These are phyloP conservation scores for Rhynchosporium agropyri DNA, from an alignment of 2,329 filamentous ascomycete genomes.

Conservation along the genomic window DNA sequence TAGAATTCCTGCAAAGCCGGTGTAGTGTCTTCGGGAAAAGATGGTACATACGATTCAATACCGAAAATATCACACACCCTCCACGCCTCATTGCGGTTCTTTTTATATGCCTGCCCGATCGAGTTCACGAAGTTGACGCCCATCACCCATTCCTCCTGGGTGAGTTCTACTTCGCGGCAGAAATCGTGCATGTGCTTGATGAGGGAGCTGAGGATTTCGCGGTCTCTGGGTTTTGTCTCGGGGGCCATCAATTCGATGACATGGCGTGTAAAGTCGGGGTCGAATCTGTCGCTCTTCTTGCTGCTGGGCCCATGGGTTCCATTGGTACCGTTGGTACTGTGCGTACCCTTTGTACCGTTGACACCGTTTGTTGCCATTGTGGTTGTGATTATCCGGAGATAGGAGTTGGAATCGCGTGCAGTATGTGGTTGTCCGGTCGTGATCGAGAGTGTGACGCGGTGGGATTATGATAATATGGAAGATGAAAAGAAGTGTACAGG, in stretches of 20 bases:
- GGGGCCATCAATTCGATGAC: conserved; percentile 75
- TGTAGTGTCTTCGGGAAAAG: background rate
- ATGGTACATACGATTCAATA: conserved; percentile 64
- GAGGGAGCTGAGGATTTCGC: conserved; percentile 63
- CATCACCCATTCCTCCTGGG: conserved; percentile 74
- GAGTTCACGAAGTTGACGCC: conserved; percentile 77
- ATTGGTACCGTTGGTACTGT: conserved; percentile 9
- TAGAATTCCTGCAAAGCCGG: background rate
- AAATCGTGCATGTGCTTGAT: conserved; percentile 79
- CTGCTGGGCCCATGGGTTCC: conserved; percentile 15
- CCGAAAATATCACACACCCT: conserved; percentile 74
- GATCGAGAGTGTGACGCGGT: background rate
- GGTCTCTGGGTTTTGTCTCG: conserved; percentile 65
- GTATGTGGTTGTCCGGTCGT: background rate
- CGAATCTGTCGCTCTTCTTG: conserved; percentile 51
- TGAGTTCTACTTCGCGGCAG: conserved; percentile 75
- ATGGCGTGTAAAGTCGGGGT: conserved; percentile 75
- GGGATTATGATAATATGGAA: background rate
- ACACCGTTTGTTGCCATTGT: conserved; percentile 20
- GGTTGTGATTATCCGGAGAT: background rate
- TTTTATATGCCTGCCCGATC: conserved; percentile 67
- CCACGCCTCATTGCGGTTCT: conserved; percentile 72
- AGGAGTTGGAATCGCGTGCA: background rate
- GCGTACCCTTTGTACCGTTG: background rate
- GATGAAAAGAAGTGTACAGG: background rate